Conservation (phyloP, 2,329 filamentous ascomycete genomes). For the Akanthomyces dipterigenus region DNA sequence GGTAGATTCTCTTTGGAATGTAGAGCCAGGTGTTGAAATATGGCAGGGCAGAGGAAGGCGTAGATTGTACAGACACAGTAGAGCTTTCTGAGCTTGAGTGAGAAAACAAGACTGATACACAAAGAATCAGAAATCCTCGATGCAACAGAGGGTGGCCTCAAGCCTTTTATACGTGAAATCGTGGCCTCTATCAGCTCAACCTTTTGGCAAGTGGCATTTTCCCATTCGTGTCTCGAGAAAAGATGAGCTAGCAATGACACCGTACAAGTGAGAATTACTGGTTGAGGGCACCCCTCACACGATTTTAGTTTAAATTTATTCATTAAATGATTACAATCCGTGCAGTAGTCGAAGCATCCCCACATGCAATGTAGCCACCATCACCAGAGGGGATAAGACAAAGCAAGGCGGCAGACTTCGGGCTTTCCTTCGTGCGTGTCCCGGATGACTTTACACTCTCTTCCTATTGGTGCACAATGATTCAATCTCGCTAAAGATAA, state of each 20-base stretch:
- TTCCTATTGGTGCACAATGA: not conserved
- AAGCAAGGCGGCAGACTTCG: not conserved
- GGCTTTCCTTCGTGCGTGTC: not conserved
- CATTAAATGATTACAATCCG: not conserved
- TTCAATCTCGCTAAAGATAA: not conserved
- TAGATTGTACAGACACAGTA: not conserved
- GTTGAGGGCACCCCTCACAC: not conserved
- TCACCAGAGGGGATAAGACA: not conserved
- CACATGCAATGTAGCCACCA: not conserved
- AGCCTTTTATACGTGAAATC: not conserved
- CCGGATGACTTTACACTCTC: not conserved
- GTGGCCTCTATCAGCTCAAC: not conserved
- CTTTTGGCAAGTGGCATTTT: not conserved
- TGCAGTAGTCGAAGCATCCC: not conserved
- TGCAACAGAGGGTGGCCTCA: not conserved
- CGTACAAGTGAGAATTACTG: not conserved
- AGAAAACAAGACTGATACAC: not conserved
- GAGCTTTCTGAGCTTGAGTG: not conserved
- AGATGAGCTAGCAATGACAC: not conserved
- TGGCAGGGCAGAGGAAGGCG: not conserved
- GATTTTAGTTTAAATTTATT: not conserved
- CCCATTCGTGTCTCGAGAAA: not conserved
- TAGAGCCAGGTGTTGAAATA: not conserved
- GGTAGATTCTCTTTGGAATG: not conserved
- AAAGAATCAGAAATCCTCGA: not conserved